Evolutionary conservation across 495 filamentous ascomycete species (phyloP), one percentile per base, ranked within the genome.

Genomic region (Arthonia radiata): DNA sequence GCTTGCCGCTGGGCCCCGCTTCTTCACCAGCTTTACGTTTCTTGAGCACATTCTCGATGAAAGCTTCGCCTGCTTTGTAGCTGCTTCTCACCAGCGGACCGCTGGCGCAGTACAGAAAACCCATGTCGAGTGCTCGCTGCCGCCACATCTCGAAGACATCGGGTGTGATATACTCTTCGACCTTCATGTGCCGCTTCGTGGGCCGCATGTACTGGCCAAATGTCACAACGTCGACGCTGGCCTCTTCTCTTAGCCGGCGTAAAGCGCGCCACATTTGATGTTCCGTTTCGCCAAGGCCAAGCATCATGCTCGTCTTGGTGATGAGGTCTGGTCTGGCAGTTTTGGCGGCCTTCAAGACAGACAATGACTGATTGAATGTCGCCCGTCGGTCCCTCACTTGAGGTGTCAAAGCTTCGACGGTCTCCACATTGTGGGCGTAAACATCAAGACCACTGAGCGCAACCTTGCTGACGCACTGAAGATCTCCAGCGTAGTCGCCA

Each of bases 131-230:
- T 5, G 86, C 89, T 19, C 81, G 67, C 49, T 78, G 59, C 25
- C 75, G 61, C 89, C 89, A 94, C 30, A 72, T 49, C 40, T 93
- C 89, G 38, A 97, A 97, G 24, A 63, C 60, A 22, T 73, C 75
- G 1, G 86, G 86, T 0, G 80, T 82, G 18, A 94, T 64, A 43
- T 97, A 97, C 40, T 81, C 77, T 36, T 82, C 67, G 9, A 97
- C 86, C 41, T 82, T 69, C 70, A 97, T 83, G 50, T 97, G 86
- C 3, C 81, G 64, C 60, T 92, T 94, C 6, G 86, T 97, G 7
- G 86, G 86, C 3, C 81, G 74, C 86, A 97, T 97, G 56, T 97
- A 97, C 57, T 97, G 86, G 3, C 89, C 86, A 32, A 97, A 94
- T 0, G 86, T 97, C 19, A 97, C 79, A 8, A 97, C 78, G 33